Evolutionary conservation across 139 green algal species (phyloP), one percentile per base, ranked within the genome.

Genomic region (Auxenochlorella pyrenoidosa): DNA sequence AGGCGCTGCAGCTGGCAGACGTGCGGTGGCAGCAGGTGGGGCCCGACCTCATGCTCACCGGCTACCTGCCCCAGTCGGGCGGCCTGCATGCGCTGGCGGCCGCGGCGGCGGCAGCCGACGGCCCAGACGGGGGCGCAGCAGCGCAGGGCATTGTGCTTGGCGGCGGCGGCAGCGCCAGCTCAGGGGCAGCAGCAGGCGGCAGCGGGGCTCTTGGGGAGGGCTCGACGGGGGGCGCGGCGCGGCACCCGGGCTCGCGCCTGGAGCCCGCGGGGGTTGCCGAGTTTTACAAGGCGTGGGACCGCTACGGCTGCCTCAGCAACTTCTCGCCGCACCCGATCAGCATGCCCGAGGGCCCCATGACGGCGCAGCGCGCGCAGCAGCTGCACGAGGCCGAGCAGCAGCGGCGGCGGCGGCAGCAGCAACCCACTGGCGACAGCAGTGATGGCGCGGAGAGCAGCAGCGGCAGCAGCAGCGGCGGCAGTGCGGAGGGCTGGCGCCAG

Each of bases 211-310:
- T 51, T 41, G 75, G 68, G 0, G 51, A 54, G 24, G 72, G 54
- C 38, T 6, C 63, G 6, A 5, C 28, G 10, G 82, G 72, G 40
- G 78, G 51, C 43, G 24, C 16, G 8, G 32, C 60, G 26, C 85
- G 63, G 30, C 85, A 79, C 75, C 75, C 76, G 3, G 41, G 63
- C 21, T 51, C 82, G 34, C 32, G 80, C 3, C 16, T 85, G 63
- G 60, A 71, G 54, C 26, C 80, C 0, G 13, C 79, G 1, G 82
- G 40, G 5, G 80, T 75, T 51, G 92, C 93, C 1, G 88, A 90
- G 30, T 99, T 99, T 78, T 99, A 98, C 92, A 99, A 99, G 89
- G 88, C 95, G 0, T 99, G 98, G 98, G 96, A 99, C 87, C 73
- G 87, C 36, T 96, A 96, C 90, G 98, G 98, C 32, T 92, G 93